Evolutionary conservation across 805 yeast species (phyloP).

Genomic region (Candida nitratophila): DNA sequence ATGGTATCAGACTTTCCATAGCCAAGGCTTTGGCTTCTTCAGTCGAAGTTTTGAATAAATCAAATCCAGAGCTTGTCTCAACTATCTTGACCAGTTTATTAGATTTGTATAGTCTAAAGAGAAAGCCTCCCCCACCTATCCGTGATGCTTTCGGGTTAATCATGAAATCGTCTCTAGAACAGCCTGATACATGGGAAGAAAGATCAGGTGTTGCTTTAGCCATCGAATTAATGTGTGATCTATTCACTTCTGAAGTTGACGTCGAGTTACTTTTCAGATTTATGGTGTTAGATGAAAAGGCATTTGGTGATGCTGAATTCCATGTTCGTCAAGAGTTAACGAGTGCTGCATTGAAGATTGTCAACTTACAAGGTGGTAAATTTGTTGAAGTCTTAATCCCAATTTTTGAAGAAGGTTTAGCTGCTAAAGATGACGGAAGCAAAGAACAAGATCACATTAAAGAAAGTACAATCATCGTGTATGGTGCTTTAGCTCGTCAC

Average conservation of each 20-base stretch:
- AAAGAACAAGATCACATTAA: conserved; percentile 54
- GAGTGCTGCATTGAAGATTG: conserved; percentile 78
- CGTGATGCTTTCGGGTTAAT: conserved; percentile 77
- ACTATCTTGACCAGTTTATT: conserved; percentile 39
- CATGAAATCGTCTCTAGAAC: conserved; percentile 50
- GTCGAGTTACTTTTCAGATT: conserved; percentile 55
- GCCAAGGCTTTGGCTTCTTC: conserved; percentile 68
- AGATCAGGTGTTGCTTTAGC: conserved; percentile 78
- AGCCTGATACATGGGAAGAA: conserved; percentile 76
- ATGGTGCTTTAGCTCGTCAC: conserved; percentile 89
- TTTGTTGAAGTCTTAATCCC: conserved; percentile 72
- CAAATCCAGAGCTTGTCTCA: conserved; percentile 14
- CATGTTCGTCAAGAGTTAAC: conserved; percentile 76
- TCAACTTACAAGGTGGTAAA: conserved; percentile 56
- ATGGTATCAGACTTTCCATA: conserved; percentile 65
- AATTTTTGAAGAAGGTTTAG: conserved; percentile 66
- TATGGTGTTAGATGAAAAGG: conserved; percentile 47
- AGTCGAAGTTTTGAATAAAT: conserved; percentile 24
- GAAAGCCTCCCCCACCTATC: conserved; percentile 70
- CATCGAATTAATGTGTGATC: conserved; percentile 47
- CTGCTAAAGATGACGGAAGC: conserved; percentile 39
- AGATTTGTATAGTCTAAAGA: conserved; percentile 48
- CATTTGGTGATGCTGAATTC: conserved; percentile 68
- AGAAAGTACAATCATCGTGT: conserved; percentile 77
- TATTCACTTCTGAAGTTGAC: conserved; percentile 31